A percentile compares a stretch with the other conserved stretches of the same genome.
These are phyloP conservation scores for Colletotrichum trifolii DNA, from an alignment of 2,329 filamentous ascomycete species.

Conservation along the genomic window DNA sequence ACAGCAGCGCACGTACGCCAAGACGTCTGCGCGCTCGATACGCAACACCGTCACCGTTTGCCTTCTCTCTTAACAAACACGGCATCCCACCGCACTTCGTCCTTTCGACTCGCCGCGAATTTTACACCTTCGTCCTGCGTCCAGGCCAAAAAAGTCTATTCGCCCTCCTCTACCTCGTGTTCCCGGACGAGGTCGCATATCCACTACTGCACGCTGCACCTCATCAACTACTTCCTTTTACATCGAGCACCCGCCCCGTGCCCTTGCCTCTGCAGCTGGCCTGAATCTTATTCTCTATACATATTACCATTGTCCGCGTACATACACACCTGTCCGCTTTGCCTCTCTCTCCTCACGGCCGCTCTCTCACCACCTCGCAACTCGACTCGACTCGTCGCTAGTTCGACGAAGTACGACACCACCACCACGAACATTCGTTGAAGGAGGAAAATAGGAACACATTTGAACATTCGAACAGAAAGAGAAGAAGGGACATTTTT, in stretches of 20 bases:
- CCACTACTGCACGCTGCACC: background rate
- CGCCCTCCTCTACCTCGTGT: constrained; percentile 1
- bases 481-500: constrained; percentile 19
- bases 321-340: background rate
- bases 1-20: constrained; percentile 27
- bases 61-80: constrained; percentile 21
- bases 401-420: constrained; percentile 14
- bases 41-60: background rate
- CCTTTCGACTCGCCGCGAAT: background rate
- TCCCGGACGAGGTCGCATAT: background rate
- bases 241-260: constrained; percentile 17
- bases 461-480: constrained; percentile 7
- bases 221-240: constrained; percentile 11
- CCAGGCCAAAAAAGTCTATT: constrained; percentile 8
- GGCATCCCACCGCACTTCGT: constrained; percentile 14
- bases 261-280: constrained; percentile 20
- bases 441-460: background rate
- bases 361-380: background rate
- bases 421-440: constrained; percentile 1
- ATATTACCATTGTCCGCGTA: background rate
- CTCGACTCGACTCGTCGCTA: constrained; percentile 23
- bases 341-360: background rate
- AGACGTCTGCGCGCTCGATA: constrained; percentile 27
- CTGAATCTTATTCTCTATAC: constrained; percentile 26
- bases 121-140: background rate